Conservation (phyloP, 148 eudicot species). For the Vaccinium corymbosum region DNA sequence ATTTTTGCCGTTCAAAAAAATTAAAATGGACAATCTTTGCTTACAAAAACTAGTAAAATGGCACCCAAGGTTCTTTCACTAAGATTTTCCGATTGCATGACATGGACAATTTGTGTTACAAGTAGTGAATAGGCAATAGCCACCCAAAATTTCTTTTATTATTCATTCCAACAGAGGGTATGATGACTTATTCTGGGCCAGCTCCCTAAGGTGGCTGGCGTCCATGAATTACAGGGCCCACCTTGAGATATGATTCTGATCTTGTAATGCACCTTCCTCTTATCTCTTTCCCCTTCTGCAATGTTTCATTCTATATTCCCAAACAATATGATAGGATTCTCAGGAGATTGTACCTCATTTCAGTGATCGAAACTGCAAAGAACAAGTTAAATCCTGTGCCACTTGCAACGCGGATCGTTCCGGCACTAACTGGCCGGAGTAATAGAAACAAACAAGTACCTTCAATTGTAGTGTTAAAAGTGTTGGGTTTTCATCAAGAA, state of each 20-base stretch:
- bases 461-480: not conserved
- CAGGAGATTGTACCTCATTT: not conserved
- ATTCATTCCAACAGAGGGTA: no score
- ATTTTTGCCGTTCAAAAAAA: not conserved
- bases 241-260: slow-evolving; percentile 8
- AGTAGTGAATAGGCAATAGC: not conserved
- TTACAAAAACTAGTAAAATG: not conserved
- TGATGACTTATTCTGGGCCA: no score
- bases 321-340: not conserved
- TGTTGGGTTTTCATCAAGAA: not conserved
- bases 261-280: not conserved
- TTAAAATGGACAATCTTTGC: not conserved
- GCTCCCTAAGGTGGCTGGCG: not conserved
- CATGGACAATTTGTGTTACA: not conserved
- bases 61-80: not conserved
- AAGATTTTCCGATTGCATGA: not conserved
- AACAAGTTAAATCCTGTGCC: not conserved
- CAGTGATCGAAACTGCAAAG: no score
- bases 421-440: not conserved
- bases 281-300: not conserved
- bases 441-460: not conserved
- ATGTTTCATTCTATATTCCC: not conserved
- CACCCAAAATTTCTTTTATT: not conserved
- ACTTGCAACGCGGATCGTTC: not conserved
- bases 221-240: slow-evolving; percentile 2